Evolutionary conservation across 805 yeast genomes (phyloP).

Genomic region (Wickerhamomyces chaumierensis): DNA sequence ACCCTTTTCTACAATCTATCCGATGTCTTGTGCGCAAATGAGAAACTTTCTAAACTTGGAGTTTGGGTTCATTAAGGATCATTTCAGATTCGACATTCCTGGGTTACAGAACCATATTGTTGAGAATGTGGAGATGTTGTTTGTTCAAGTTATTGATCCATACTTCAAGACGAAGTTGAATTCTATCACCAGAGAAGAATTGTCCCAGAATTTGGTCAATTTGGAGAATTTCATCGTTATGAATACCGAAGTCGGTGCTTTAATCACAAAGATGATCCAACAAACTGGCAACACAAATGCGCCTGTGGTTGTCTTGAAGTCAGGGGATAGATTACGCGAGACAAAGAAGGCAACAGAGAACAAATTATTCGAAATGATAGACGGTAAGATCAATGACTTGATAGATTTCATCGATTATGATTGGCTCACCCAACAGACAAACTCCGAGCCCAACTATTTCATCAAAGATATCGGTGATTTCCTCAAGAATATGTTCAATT

Average conservation of each 20-base stretch:
- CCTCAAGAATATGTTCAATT: slow-evolving; percentile 72
- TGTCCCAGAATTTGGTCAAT: slow-evolving; percentile 81
- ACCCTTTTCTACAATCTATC: slow-evolving; percentile 84
- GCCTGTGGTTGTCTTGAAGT: slow-evolving; percentile 36
- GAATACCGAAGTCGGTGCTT: slow-evolving; percentile 45
- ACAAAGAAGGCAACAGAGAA: slow-evolving; percentile 68
- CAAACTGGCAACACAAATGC: too few relatives aligned
- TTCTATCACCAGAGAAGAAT: slow-evolving; percentile 75
- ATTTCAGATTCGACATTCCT: slow-evolving; percentile 49
- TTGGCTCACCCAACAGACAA: slow-evolving; percentile 49
- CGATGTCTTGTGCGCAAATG: slow-evolving; percentile 72
- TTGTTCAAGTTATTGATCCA: slow-evolving; percentile 54
- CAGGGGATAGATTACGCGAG: slow-evolving; percentile 42
- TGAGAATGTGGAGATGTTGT: slow-evolving; percentile 54
- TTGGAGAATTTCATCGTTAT: slow-evolving; percentile 78
- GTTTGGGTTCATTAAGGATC: slow-evolving; percentile 53
- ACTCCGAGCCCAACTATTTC: slow-evolving; percentile 57
- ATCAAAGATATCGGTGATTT: slow-evolving; percentile 79
- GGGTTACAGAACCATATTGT: slow-evolving; percentile 49
- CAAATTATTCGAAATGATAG: slow-evolving; percentile 73
- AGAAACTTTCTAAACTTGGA: slow-evolving; percentile 55
- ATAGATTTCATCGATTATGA: slow-evolving; percentile 79
- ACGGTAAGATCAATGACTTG: slow-evolving; percentile 66
- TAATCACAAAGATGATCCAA: slow-evolving; percentile 23
- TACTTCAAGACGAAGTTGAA: slow-evolving; percentile 51